Evolutionary conservation across 768 basidiomycete species (phyloP).

Genomic region (Boletus eberwhitei): DNA sequence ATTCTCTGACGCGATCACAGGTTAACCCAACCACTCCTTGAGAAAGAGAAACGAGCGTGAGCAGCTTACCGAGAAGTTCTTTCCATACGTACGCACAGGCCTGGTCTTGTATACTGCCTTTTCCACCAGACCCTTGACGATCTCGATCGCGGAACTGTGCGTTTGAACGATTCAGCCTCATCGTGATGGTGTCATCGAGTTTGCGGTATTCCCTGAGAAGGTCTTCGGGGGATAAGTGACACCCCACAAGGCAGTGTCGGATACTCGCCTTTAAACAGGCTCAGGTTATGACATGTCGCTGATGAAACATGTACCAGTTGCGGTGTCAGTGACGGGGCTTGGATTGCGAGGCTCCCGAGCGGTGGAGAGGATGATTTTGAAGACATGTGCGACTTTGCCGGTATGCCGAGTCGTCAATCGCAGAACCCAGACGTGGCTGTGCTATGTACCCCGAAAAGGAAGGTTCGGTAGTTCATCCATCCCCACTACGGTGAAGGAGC

Average conservation of each 20-base stretch:
- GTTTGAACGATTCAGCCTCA: constrained; percentile 76
- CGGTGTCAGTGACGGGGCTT: constrained; percentile 56
- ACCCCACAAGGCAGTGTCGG: constrained; percentile 1
- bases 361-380: constrained; percentile 41
- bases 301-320: constrained; percentile 72
- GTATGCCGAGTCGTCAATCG: constrained; percentile 28
- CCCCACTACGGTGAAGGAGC: neutral
- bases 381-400: constrained; percentile 36
- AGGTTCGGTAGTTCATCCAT: constrained; percentile 25
- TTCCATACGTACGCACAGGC: constrained; percentile 76
- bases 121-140: constrained; percentile 43
- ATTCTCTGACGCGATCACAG: constrained; percentile 39
- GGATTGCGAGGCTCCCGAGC: constrained; percentile 67
- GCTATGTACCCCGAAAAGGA: constrained; percentile 24
- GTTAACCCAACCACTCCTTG: constrained; percentile 18
- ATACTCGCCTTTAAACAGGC: constrained; percentile 63
- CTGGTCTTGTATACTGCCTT: constrained; percentile 62
- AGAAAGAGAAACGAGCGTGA: constrained; percentile 10
- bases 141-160: constrained; percentile 75
- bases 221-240: constrained; percentile 43
- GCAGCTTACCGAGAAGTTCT: constrained; percentile 67
- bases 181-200: constrained; percentile 75
- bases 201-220: constrained; percentile 78
- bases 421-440: constrained; percentile 17
- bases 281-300: constrained; percentile 70